These are phyloP conservation scores for Sarocladium brachiariae DNA, from an alignment of 2,329 filamentous ascomycete species.

Conservation along the genomic window DNA sequence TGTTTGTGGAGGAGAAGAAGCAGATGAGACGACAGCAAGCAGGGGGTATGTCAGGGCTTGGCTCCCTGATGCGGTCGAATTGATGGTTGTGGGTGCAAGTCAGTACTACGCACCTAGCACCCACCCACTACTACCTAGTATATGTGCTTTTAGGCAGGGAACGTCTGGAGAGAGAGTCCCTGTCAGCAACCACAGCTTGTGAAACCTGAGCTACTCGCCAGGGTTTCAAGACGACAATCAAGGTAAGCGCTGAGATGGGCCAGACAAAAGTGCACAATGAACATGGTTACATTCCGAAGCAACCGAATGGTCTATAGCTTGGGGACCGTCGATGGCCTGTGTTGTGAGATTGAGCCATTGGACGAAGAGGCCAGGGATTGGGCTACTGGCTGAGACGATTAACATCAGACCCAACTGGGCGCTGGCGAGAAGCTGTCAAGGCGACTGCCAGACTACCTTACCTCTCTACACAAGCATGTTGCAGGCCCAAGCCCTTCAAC, in stretches of 20 bases:
- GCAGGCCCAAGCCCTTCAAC: no score
- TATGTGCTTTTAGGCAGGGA: no score
- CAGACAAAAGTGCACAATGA: background rate
- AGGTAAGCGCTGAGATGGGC: slow-evolving; percentile 1
- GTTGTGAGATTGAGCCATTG: background rate
- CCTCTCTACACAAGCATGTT: no score
- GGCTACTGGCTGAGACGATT: background rate
- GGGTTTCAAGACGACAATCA: background rate
- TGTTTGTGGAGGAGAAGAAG: background rate
- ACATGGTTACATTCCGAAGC: slow-evolving; percentile 1
- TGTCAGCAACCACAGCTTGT: background rate
- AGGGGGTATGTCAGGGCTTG: background rate
- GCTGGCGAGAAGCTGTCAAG: no score
- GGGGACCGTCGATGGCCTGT: background rate
- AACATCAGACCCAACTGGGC: background rate
- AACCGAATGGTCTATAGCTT: slow-evolving; percentile 6
- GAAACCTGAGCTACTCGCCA: slow-evolving; percentile 3
- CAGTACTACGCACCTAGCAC: no score
- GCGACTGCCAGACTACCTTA: no score
- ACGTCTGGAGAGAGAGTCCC: no score
- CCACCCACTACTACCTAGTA: no score
- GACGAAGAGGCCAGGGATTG: background rate
- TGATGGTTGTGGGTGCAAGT: no score
- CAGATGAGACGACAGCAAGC: slow-evolving; percentile 6
- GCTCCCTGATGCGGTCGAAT: no score